Conservation (phyloP, 495 filamentous ascomycete species). For the Tricharina praecox region DNA sequence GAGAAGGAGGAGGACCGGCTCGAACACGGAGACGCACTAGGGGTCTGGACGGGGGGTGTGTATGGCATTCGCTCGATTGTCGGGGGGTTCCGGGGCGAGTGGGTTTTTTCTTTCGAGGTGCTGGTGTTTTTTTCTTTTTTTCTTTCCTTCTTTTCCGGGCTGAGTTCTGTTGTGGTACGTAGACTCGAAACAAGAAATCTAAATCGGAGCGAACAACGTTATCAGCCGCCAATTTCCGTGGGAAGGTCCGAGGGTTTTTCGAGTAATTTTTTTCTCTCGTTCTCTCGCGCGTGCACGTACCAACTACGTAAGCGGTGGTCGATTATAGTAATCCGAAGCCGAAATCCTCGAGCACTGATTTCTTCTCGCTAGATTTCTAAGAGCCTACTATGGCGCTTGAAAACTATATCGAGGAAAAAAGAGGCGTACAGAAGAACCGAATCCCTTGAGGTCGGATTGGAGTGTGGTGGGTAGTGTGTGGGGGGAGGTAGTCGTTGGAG, state of each 20-base stretch:
- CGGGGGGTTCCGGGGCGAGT: too few relatives aligned
- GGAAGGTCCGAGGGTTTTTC: background rate
- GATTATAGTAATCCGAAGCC: background rate
- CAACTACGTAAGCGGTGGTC: constrained; percentile 1
- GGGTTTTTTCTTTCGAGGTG: too few relatives aligned
- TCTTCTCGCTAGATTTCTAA: constrained; percentile 1
- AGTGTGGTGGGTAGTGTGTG: background rate
- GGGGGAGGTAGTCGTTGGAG: too few relatives aligned
- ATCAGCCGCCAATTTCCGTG: background rate
- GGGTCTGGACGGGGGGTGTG: constrained; percentile 75
- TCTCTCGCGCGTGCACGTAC: constrained; percentile 3
- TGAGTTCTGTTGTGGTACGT: too few relatives aligned
- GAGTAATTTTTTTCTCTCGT: too few relatives aligned
- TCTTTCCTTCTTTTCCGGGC: too few relatives aligned
- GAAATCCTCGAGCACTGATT: background rate
- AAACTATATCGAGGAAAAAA: too few relatives aligned
- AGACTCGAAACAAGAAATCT: too few relatives aligned
- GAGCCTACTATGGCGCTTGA: constrained; percentile 1
- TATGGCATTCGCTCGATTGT: constrained; percentile 67
- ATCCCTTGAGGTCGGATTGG: too few relatives aligned
- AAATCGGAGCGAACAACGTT: too few relatives aligned
- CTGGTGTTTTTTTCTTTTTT: too few relatives aligned
- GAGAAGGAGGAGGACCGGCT: constrained; percentile 26
- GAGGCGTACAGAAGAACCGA: too few relatives aligned
- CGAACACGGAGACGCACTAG: constrained; percentile 48